Base-by-base conservation (phyloP, 768 basidiomycete species). In the Ephemerocybe angulata region DNA sequence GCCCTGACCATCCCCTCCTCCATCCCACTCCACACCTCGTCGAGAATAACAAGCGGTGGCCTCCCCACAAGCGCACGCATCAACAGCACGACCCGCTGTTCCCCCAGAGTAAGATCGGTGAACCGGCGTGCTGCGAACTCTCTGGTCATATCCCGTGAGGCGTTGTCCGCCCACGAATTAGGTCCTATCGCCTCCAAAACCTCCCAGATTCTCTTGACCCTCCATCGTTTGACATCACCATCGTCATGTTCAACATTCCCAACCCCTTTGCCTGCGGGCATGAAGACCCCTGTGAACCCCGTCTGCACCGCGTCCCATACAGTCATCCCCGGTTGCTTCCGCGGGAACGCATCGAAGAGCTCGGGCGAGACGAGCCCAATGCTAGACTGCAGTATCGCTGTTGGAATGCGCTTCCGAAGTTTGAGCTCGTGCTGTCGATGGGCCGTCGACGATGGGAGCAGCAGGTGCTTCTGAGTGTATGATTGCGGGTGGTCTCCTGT, bases 401-500 rank as follows among this genome's bases (percentile, higher is more conserved):
- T 95, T 0, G 96, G 79, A 44, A 85, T 83, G 2, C 72, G 71
- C 11, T 78, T 68, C 5, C 93, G 86, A 3, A 85, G 85, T 27
- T 75, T 73, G 41, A 77, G 76, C 42, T 42, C 17, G 19, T 25
- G 31, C 25, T 17, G n/a, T 30, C n/a, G 47, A 21, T 49, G 25
- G 60, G 91, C 86, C 72, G 73, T 62, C 83, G 85, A 43, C 83
- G 63, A 53, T 0, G 70, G 72, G 7, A 75, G 67, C 35, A 54
- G 78, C 58, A 67, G 62, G 53, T 73, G 70, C 7, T 67, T 67
- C 64, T 92, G 90, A 4, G 86, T 86, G 73, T 88, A 98, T 1
- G 96, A 98, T 58, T 93, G 91, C 0, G 96, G 96, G 68, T 98
- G 96, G 65, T 96, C 93, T 24, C 96, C 96, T 0, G 93, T 93